Evolutionary conservation across 768 basidiomycete genomes (phyloP), one percentile per base, ranked within the genome.

Genomic region (Lactarius psammicola): DNA sequence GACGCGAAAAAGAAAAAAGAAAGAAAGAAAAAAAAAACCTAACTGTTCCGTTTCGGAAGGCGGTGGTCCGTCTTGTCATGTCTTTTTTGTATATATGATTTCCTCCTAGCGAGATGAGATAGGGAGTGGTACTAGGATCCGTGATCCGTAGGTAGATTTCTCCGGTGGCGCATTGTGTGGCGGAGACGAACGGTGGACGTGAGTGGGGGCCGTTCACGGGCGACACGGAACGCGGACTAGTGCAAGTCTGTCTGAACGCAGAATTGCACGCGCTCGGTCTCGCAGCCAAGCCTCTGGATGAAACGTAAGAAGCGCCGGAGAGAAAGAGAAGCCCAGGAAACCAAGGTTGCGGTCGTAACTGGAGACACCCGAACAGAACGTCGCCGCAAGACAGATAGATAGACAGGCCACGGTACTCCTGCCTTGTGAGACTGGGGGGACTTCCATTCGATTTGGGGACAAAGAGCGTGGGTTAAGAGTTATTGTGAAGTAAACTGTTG

Each of bases 381-480:
- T 36, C 61, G 33, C 66, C 34, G 28, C 33, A 40, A n/a, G 59
- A 56, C 28, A 44, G 60, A 57, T 44, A 46, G 61, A 56, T 33
- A 26, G 55, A 46, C 30, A 51, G 49, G 49, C 26, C 49, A n/a
- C 13, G 49, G 26, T 60, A 59, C 34, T 36, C n/a, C 36, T 44
- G 51, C 28, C 31, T 66, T 57, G 51, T 38, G 60, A 40, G 46
- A 11, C 49, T 26, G 51, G 40, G 64, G 38, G n/a, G 31, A 31
- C 66, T 67, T 67, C 66, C 66, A 67, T 67, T 63, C 66, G 66
- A 67, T 67, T 63, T 67, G 61, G 20, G 66, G 66, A 67, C 61
- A 63, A 67, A 67, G 66, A 63, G 66, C 66, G 66, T 62, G 66
- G 66, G 66, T 67, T 63, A 54, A 63, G 62, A 67, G 61, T 33